Evolutionary conservation across 345 rosid genomes (phyloP), one percentile per base, ranked within the genome.

Genomic region (Atalantia buxifolia): DNA sequence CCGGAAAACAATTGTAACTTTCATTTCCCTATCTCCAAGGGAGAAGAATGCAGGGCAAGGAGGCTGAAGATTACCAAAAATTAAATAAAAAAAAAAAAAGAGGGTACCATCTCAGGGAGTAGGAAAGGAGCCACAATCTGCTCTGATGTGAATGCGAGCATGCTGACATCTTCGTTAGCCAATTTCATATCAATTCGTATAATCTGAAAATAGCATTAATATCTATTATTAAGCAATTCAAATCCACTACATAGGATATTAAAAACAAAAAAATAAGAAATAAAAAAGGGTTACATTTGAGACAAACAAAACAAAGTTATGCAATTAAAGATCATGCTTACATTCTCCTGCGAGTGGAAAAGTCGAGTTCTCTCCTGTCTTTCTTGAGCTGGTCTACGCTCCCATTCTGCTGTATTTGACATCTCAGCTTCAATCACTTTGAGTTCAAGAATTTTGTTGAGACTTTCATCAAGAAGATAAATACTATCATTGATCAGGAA

Each of bases 401-500:
- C 98, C 99, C 99, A 97, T 79, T 93, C 98, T 80, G 86, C 82
- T 21, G 98, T 89, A 82, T 92, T 93, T 7, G 93, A 86, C 99
- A 97, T 97, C 81, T 94, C 98, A 74, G 98, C 98, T 89, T 97
- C 99, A 69, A 92, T 82, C 82, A 86, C 92, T 89, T 94, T 97
- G 75, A 90, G 89, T 85, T 97, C 98, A 42, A 94, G 97, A 85
- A 97, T 97, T 83, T 91, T 97, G 91, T 93, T 97, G 61, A 97
- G 93, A 87, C 98, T 94, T 84, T 97, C 99, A 83, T 97, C 98
- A 45, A 97, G 95, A 84, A 97, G 99, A 86, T 83, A 97, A 72
- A 97, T 94, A 84, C 99, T 94, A 87, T 97, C 99, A 28, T 97
- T 97, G 82, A 97, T 91, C 81, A 97, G 87, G 86, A 94, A 97